Evolutionary conservation across 257 asterid species (phyloP), one percentile per base, ranked within the genome.

Genomic region (Gardenia jasminoides): DNA sequence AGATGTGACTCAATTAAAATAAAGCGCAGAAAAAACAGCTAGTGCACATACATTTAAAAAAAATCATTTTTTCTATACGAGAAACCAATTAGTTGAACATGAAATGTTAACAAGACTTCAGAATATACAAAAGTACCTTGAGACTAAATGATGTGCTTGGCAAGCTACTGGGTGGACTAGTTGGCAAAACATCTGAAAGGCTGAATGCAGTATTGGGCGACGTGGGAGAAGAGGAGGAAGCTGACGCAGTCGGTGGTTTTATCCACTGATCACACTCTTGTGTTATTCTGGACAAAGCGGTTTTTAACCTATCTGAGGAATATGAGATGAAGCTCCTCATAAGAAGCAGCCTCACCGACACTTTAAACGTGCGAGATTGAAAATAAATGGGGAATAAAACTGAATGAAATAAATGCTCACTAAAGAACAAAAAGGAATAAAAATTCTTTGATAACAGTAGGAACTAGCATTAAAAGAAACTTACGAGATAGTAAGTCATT

Each of bases 241-340:
- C 68, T 77, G 95, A 81, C 22, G 81, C 74, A 68, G 89, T 69
- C 76, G 82, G 90, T 72, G 92, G 92, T 83, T 90, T 92, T 86
- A 91, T 88, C 97, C 97, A 93, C 87, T 91, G 97, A 76, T 93
- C 97, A 85, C 94, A 93, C 72, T 96, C 99, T 79, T 91, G 97
- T 79, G 94, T 81, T 82, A 92, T 85, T 87, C 96, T 91, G 76
- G 96, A 88, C 72, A 96, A 77, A 82, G 99, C 94, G 80, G 88
- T 86, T 91, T 89, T 96, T 80, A 96, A 89, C 92, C 91, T 92
- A 80, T 86, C 99, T 96, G 91, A 75, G 78, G 83, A 78, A 87
- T 84, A 88, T 80, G 64, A 78, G 76, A 73, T 78, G 71, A 76
- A 83, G 71, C 80, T 48, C 71, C 67, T 75, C 76, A 83, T 79